Evolutionary conservation across 768 basidiomycete species (phyloP).

Genomic region (Suillus clintonianus): DNA sequence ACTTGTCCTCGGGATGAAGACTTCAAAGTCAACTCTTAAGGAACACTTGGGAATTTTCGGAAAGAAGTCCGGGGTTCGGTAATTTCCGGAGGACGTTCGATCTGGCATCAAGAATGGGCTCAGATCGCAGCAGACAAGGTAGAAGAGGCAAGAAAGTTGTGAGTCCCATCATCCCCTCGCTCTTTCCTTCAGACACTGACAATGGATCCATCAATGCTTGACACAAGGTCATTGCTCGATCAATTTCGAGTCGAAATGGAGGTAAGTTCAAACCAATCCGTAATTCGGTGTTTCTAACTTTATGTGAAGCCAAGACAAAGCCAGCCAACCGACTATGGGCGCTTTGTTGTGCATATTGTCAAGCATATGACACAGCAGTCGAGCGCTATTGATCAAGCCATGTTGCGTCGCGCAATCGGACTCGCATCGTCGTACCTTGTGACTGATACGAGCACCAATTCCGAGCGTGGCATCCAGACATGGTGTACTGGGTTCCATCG

Average conservation of each 20-base stretch:
- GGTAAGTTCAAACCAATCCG: slow-evolving; percentile 17
- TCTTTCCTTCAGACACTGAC: neutral
- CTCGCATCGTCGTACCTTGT: slow-evolving; percentile 80
- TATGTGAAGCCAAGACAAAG: slow-evolving; percentile 27
- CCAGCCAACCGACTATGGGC: slow-evolving; percentile 58
- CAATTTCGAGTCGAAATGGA: slow-evolving; percentile 32
- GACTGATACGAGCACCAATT: slow-evolving; percentile 68
- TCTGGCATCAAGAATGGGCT: neutral
- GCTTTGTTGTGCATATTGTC: slow-evolving; percentile 59
- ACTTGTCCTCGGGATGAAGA: neutral
- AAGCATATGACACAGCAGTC: slow-evolving; percentile 49
- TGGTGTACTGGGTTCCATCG: slow-evolving; percentile 71
- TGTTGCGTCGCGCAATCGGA: slow-evolving; percentile 63
- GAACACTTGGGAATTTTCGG: neutral
- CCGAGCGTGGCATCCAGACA: slow-evolving; percentile 52
- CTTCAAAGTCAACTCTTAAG: neutral
- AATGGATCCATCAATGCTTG: slow-evolving; percentile 27
- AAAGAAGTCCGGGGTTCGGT: slow-evolving; percentile 2
- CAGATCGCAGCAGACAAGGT: neutral
- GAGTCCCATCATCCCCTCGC: neutral
- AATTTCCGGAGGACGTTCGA: slow-evolving; percentile 7
- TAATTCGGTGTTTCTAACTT: neutral
- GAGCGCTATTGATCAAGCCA: slow-evolving; percentile 56
- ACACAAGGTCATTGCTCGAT: slow-evolving; percentile 19
- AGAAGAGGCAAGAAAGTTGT: neutral